These are phyloP conservation scores for Flaveria floridana DNA, from an alignment of 140 eudicot species.

Conservation along the genomic window DNA sequence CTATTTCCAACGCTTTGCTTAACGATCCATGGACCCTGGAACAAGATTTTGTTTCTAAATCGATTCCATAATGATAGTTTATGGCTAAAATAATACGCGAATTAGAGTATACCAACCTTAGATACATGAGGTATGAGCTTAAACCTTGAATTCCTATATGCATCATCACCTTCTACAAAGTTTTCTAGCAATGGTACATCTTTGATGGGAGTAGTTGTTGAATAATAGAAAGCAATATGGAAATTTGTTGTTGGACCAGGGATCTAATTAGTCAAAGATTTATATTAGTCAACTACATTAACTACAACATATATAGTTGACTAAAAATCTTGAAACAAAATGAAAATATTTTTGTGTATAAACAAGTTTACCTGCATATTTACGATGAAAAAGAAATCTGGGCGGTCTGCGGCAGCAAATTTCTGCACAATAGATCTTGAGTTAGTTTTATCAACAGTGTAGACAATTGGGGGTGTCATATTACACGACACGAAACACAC, in stretches of 20 bases:
- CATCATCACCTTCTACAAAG: constrained; percentile 75
- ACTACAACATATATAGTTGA: constrained; percentile 1
- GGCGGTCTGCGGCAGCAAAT: constrained; percentile 61
- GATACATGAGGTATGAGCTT: constrained; percentile 77
- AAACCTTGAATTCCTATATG: constrained; percentile 74
- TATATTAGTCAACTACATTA: neutral
- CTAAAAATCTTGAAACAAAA: neutral
- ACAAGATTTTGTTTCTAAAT: neutral
- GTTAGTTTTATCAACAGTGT: neutral
- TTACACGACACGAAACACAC: too few species aligned
- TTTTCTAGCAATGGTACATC: constrained; percentile 59
- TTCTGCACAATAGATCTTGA: constrained; percentile 47
- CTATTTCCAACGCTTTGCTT: constrained; percentile 76
- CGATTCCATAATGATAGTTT: neutral
- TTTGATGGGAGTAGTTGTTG: constrained; percentile 56
- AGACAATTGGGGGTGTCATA: too few species aligned
- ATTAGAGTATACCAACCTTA: constrained; percentile 44
- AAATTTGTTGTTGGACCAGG: constrained; percentile 61
- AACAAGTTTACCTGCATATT: constrained; percentile 60
- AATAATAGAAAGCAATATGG: constrained; percentile 59
- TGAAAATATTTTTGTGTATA: neutral
- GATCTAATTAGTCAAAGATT: constrained; percentile 38
- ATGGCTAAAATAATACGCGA: neutral
- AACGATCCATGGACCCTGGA: constrained; percentile 75
- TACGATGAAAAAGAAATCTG: constrained; percentile 72